Base-by-base conservation (phyloP, 2,329 filamentous ascomycete species). In the Grosmannia clavigera region DNA sequence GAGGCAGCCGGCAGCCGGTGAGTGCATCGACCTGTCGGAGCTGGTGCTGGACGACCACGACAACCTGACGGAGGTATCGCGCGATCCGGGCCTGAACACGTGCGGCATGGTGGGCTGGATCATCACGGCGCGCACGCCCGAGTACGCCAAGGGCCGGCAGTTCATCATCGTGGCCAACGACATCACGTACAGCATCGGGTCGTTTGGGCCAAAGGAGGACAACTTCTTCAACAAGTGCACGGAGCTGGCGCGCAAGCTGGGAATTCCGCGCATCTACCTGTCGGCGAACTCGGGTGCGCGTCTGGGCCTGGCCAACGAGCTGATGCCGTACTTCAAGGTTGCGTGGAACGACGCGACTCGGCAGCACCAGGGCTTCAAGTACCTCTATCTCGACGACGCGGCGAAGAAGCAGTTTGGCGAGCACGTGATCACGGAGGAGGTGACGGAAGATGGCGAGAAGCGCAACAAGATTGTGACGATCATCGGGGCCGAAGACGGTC, bases 81-180 rank as follows among this genome's bases (percentile, higher is more conserved):
- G 94, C 66, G 92, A 97, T 70, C 90, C 94, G 61, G 94, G 94
- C 65, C 94, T 90, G 70, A 99, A 99, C 79, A 88, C 81, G 52
- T 94, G 94, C 70, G 94, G 94, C 77, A 99, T 99, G 94, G 92
- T 99, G 60, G 94, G 91, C 66, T 99, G 94, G 94, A 83, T 97
- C 66, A 87, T 97, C 72, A 95, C 90, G 63, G 94, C 92, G 19
- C 90, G 85, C 71, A 97, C 94, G 1, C 94, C 94, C 11, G 94
- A 99, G 74, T 99, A 99, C 72, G 92, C 94, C 61, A 82, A 84
- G 65, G 94, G 94, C 62, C 85, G 94, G 66, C 89, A 89, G 70
- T 96, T 97, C 76, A 85, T 99, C 71, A 90, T 99, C 65, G 87
- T 99, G 64, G 92, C 94, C 81, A 99, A 99, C 81, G 94, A 99